Evolutionary conservation across 805 yeast genomes (phyloP).

Genomic region (Saccharomycopsis olivae): DNA sequence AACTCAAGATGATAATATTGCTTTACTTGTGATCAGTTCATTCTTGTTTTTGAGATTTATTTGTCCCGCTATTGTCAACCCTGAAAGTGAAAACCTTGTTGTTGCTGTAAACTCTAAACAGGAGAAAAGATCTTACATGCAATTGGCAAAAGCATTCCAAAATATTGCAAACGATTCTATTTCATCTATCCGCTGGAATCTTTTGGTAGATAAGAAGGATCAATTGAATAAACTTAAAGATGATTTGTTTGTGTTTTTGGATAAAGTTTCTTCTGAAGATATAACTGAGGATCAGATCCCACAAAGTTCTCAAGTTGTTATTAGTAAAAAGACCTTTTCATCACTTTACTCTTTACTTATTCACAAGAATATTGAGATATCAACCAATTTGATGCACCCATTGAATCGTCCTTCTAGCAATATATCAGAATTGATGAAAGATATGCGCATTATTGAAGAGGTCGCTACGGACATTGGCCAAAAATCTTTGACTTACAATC

Average conservation of each 20-base stretch:
- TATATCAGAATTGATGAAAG: neutral
- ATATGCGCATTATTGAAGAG: slow-evolving; percentile 9
- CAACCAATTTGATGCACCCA: slow-evolving; percentile 8
- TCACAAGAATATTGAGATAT: slow-evolving; percentile 12
- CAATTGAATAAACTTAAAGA: slow-evolving; percentile 29
- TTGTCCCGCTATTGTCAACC: slow-evolving; percentile 87
- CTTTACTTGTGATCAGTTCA: slow-evolving; percentile 72
- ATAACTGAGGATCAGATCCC: neutral
- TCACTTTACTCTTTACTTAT: slow-evolving; percentile 9
- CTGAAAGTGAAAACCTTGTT: slow-evolving; percentile 42
- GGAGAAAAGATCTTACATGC: slow-evolving; percentile 57
- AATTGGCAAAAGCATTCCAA: slow-evolving; percentile 77
- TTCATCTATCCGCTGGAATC: slow-evolving; percentile 52
- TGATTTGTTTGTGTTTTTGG: slow-evolving; percentile 6
- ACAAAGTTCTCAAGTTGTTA: neutral
- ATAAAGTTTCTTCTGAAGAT: slow-evolving; percentile 4
- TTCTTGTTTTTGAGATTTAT: slow-evolving; percentile 72
- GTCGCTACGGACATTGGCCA: slow-evolving; percentile 43
- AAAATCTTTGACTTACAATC: slow-evolving; percentile 44
- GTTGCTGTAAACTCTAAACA: slow-evolving; percentile 25
- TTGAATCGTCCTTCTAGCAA: neutral
- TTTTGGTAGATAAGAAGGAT: slow-evolving; percentile 30
- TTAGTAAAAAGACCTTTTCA: slow-evolving; percentile 5
- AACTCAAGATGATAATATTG: slow-evolving; percentile 37
- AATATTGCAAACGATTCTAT: slow-evolving; percentile 79